Evolutionary conservation across 192 early-diverging fungal genomes (phyloP), one percentile per base, ranked within the genome.

Genomic region (Funneliformis geosporum): DNA sequence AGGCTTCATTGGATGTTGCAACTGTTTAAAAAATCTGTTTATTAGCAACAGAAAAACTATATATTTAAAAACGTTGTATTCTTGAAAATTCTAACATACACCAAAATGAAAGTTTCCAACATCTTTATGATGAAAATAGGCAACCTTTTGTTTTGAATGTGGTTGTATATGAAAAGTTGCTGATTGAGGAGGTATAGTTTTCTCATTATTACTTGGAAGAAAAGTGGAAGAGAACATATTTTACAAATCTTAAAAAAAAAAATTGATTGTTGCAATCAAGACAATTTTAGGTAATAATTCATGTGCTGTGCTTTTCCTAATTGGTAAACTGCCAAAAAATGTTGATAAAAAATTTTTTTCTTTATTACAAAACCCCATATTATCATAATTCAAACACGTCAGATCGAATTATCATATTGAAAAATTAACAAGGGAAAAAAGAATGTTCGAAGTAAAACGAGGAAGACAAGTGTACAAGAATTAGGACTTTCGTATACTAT

Each of bases 1-100:
- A 5, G 98, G 98, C 85, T 99, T 93, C 91, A 96, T 93, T 4
- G 93, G 92, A 84, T 95, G 94, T 64, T 87, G 85, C 73, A 88
- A 86, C 87, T 91, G 46, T 76, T 39, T 23, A 46, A 44, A 25
- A 44, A 42, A 16, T 62, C 68, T 6, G 21, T 33, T 21, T 18
- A 4, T 12, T 65, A 47, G 62, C 18, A 61, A 25, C n/a, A 64
- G 18, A 62, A 65, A 40, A 28, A 64, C 12, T n/a, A n/a, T 11
- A 50, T 3, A 74, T 11, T 12, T 67, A 50, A 43, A 70, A 81
- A 43, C 9, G 47, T 38, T 11, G 55, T 27, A 64, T 18, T 23
- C 7, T 65, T 28, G 40, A 25, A 44, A 42, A 18, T n/a, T 50
- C 8, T 28, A 64, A 73, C 83, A 72, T 84, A 90, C 89, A 28